Evolutionary conservation across 2,329 filamentous ascomycete species (phyloP).

Genomic region (Trichothecium sympodiale): DNA sequence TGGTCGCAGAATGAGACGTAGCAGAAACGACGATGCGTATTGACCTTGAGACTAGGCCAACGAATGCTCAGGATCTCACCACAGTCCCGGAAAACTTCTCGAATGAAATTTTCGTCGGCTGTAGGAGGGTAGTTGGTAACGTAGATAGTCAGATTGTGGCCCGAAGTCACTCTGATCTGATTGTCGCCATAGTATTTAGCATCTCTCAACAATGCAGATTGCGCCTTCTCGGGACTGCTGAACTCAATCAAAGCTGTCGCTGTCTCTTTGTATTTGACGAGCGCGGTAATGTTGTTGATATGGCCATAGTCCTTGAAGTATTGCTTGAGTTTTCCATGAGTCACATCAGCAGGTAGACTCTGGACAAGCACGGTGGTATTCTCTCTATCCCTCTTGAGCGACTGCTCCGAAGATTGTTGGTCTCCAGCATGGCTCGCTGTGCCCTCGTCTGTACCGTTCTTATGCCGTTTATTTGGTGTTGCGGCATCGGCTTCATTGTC

Average conservation of each 20-base stretch:
- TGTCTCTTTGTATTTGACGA: conserved; percentile 47
- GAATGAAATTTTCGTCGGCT: conserved; percentile 61
- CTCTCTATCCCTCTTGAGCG: conserved; percentile 72
- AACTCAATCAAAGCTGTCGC: conserved; percentile 78
- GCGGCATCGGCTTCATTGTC: conserved; percentile 31
- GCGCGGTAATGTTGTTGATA: conserved; percentile 64
- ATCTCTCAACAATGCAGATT: conserved; percentile 70
- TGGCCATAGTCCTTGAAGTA: conserved; percentile 89
- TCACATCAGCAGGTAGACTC: conserved; percentile 60
- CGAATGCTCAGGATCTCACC: conserved; percentile 78
- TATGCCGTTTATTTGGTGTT: conserved; percentile 57
- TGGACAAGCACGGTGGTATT: conserved; percentile 76
- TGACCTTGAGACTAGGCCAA: conserved; percentile 84
- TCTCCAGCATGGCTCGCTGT: conserved; percentile 9
- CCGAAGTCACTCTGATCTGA: conserved; percentile 63
- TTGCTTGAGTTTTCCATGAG: conserved; percentile 65
- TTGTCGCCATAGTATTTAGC: conserved; percentile 67
- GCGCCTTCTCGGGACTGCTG: conserved; percentile 65
- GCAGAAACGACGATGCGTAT: conserved; percentile 84
- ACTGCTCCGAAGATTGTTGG: conserved; percentile 13
- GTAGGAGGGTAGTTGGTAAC: conserved; percentile 80
- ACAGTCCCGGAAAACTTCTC: conserved; percentile 57
- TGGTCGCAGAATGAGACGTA: conserved; percentile 79
- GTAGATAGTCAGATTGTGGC: conserved; percentile 71
- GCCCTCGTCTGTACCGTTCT: conserved; percentile 24